A percentile compares a stretch with the other conserved stretches of the same genome.
Evolutionary conservation across 2,329 filamentous ascomycete species (phyloP).

Genomic region (Teratosphaeria gauchensis): DNA sequence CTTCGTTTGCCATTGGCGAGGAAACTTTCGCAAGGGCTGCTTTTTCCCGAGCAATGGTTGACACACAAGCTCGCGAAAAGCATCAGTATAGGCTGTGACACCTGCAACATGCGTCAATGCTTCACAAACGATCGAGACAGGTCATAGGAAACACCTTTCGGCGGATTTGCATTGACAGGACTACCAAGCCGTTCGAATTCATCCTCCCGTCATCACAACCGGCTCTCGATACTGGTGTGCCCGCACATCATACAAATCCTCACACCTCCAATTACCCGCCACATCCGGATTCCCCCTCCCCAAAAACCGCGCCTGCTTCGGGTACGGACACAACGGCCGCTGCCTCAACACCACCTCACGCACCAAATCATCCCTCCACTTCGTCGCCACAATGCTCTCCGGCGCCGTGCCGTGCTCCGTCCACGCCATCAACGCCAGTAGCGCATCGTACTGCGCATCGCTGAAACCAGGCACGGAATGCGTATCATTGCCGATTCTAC

Average conservation of each 20-base stretch:
- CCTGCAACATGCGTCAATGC: background rate
- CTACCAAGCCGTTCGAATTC: background rate
- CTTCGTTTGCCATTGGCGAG: background rate
- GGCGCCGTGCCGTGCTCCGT: slow-evolving; percentile 29
- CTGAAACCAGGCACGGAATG: slow-evolving; percentile 24
- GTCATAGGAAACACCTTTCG: background rate
- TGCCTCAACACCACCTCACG: slow-evolving; percentile 24
- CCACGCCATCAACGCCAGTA: slow-evolving; percentile 30
- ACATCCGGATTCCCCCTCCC: slow-evolving; percentile 20
- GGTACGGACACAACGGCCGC: slow-evolving; percentile 27
- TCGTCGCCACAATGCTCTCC: slow-evolving; percentile 28
- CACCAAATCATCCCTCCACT: slow-evolving; percentile 24
- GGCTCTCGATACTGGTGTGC: slow-evolving; percentile 1
- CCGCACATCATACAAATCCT: slow-evolving; percentile 1
- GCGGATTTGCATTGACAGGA: background rate
- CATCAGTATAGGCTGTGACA: background rate
- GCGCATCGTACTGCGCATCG: slow-evolving; percentile 25
- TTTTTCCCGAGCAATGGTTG: background rate
- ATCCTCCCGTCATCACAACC: background rate
- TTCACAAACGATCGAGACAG: background rate
- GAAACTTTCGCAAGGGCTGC: background rate
- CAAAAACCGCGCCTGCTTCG: slow-evolving; percentile 21
- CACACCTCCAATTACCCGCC: slow-evolving; percentile 23
- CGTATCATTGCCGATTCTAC: slow-evolving; percentile 12
- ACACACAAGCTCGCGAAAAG: background rate